phyloP scores from a whole-genome alignment of 2,329 filamentous ascomycete genomes.

The Didymella lethalis region DNA sequence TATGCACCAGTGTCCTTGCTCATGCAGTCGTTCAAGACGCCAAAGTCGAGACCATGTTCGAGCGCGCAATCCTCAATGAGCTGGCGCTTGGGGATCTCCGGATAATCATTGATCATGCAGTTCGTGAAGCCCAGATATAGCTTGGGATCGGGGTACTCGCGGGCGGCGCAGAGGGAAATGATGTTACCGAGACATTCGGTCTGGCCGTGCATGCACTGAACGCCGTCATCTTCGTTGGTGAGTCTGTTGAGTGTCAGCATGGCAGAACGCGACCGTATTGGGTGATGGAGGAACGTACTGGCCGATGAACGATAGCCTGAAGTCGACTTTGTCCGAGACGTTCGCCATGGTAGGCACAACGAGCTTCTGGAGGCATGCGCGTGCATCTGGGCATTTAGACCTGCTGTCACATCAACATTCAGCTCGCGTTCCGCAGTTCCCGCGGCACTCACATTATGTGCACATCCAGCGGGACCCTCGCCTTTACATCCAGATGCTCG shows the following conservation, averaged over 20 bases:
- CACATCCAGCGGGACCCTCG: conserved; percentile 79
- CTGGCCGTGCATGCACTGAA: conserved; percentile 88
- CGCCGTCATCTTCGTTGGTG: conserved; percentile 77
- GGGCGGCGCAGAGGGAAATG: conserved; percentile 86
- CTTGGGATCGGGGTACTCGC: conserved; percentile 84
- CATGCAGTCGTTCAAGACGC: conserved; percentile 81
- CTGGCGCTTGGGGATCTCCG: conserved; percentile 76
- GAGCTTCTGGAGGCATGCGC: conserved; percentile 79
- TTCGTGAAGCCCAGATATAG: conserved; percentile 91
- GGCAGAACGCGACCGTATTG: not conserved
- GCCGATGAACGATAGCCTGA: conserved; percentile 89
- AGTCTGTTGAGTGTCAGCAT: conserved; percentile 53
- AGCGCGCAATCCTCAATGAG: conserved; percentile 87
- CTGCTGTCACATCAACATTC: conserved; percentile 22
- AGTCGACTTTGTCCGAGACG: conserved; percentile 84
- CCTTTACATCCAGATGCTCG: conserved; percentile 32
- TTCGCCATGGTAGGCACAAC: conserved; percentile 87
- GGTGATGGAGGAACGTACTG: conserved; percentile 59
- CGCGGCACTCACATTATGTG: conserved; percentile 76
- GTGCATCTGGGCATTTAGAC: conserved; percentile 88
- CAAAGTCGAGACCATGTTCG: conserved; percentile 88
- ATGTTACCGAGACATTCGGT: conserved; percentile 94
- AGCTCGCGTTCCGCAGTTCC: not conserved
- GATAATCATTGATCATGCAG: conserved; percentile 81
- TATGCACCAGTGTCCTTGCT: conserved; percentile 76